Base-by-base conservation (phyloP, 352 stramenopile species). In the Globisporangium orthogonon region DNA sequence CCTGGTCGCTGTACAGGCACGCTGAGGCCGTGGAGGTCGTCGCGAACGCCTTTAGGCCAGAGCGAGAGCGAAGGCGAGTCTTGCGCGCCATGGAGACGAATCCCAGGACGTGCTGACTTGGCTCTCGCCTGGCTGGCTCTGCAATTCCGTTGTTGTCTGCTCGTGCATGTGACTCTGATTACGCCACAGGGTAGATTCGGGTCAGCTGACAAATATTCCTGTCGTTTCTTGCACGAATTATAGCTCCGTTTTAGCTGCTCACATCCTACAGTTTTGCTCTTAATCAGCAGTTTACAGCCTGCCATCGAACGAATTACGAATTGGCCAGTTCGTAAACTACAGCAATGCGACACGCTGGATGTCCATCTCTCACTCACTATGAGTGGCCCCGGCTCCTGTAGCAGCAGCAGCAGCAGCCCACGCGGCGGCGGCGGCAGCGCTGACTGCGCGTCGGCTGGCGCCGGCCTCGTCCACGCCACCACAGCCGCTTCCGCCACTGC, bases 401-500 rank as follows among this genome's bases (percentile, higher is more conserved):
- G 35, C 35, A 41, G 1, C 37, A 43, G 5, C 37, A 17, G 37
- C 37, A 17, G 11, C 37, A 17, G 37, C 37, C 4, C 37, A 3
- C 37, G 37, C 37, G 11, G 1, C 37, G 11, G 37, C 37, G 37
- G 7, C 37, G 37, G 17, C 37, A 10, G 37, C 37, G 37, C 37
- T 11, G 35, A 17, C 17, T 6, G 18, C 2, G 10, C 50, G 15
- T 7, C 30, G 15, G 11, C 18, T 30, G 3, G 28, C 18, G 17
- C 31, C 50, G 50, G 15, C 43, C 58, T 43, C 37, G 37, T 43
- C 44, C 44, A 31, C 44, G n/a, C 15, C 44, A 65, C 15, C 44
- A 65, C 37, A 65, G 17, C 39, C 30, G 41, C 52, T 60, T 65
- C 59, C 18, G 43, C 58, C 44, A 18, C 41, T 29, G 44, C 4